Conservation (phyloP, 1,139 yeast species). For the Pichia sp. region DNA sequence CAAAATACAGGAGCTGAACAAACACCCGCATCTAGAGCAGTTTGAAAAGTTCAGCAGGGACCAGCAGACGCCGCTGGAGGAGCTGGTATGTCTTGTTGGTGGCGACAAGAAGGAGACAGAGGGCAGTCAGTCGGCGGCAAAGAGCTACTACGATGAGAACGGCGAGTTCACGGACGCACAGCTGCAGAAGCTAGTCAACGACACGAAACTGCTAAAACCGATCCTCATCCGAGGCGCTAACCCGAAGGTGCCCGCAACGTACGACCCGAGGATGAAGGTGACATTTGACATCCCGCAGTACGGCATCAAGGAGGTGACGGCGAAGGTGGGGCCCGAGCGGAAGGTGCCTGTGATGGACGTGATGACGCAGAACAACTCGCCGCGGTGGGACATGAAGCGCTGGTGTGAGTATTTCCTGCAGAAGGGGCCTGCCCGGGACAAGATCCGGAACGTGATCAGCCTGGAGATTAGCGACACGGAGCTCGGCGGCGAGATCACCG, state of each 20-base stretch:
- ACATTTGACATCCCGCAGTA: slow-evolving; percentile 42
- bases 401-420: slow-evolving; percentile 74
- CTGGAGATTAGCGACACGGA: slow-evolving; percentile 65
- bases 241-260: slow-evolving; percentile 14
- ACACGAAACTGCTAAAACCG: slow-evolving; percentile 37
- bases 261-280: slow-evolving; percentile 37
- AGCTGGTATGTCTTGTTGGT: slow-evolving; percentile 27
- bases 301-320: slow-evolving; percentile 55
- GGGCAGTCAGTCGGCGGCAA: too few relatives aligned
- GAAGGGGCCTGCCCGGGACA: slow-evolving; percentile 45
- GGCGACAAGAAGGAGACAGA: background rate
- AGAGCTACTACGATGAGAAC: slow-evolving; percentile 1
- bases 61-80: slow-evolving; percentile 13
- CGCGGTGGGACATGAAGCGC: slow-evolving; percentile 64
- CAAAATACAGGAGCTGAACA: slow-evolving; percentile 49
- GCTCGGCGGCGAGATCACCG: slow-evolving; percentile 45
- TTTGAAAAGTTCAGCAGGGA: slow-evolving; percentile 32
- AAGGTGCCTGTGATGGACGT: slow-evolving; percentile 88
- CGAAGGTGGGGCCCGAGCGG: slow-evolving; percentile 57
- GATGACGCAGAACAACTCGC: slow-evolving; percentile 64
- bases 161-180: slow-evolving; percentile 32
- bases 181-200: slow-evolving; percentile 36
- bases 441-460: slow-evolving; percentile 76
- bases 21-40: slow-evolving; percentile 56
- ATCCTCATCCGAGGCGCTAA: slow-evolving; percentile 32